These are phyloP conservation scores for Fusarium marasasianum DNA, from an alignment of 2,329 filamentous ascomycete genomes.

Conservation along the genomic window DNA sequence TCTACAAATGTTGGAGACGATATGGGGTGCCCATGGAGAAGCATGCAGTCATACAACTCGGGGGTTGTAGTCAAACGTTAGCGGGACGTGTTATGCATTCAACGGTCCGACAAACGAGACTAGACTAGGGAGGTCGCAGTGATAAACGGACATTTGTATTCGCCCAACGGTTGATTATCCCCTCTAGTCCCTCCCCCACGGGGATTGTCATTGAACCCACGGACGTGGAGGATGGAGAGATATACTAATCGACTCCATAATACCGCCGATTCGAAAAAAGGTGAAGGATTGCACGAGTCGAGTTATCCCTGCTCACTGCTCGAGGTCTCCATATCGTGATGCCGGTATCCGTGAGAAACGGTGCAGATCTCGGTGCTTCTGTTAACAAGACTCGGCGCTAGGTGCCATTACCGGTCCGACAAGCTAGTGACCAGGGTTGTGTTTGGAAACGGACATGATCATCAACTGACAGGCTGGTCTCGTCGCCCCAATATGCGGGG, in stretches of 20 bases:
- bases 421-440: neutral
- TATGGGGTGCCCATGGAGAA: conserved; percentile 1
- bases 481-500: conserved; percentile 17
- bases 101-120: conserved; percentile 14
- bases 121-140: neutral
- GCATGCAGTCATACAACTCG: neutral
- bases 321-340: neutral
- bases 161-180: neutral
- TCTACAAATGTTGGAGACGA: neutral
- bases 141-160: neutral
- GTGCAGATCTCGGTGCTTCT: conserved; percentile 21
- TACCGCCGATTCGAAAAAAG: conserved; percentile 5
- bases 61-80: conserved; percentile 1
- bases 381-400: conserved; percentile 9
- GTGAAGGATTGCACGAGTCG: neutral
- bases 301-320: neutral
- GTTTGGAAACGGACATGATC: neutral
- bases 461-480: neutral
- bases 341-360: conserved; percentile 26
- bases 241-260: conserved; percentile 3
- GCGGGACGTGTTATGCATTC: neutral
- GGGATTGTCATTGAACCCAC: neutral
- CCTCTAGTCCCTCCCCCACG: neutral
- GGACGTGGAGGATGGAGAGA: neutral
- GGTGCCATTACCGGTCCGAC: conserved; percentile 15